These are phyloP conservation scores for Paecilomyces variotii DNA, from an alignment of 2,329 filamentous ascomycete genomes.

Conservation along the genomic window DNA sequence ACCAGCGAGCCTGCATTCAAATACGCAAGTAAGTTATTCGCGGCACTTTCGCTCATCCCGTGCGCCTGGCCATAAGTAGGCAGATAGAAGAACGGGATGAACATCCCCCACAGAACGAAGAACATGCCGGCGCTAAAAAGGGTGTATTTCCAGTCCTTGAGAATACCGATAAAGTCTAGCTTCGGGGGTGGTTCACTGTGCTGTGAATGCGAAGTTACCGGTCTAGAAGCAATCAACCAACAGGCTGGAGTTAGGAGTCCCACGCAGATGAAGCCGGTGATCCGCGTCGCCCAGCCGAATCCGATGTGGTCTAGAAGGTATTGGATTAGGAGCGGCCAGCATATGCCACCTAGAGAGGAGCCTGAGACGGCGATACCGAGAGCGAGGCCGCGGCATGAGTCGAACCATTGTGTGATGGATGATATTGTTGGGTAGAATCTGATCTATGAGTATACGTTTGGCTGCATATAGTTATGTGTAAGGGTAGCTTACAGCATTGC, in stretches of 20 bases:
- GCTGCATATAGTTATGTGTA: neutral
- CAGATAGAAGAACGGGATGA: neutral
- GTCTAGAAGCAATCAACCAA: neutral
- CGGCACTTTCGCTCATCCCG: neutral
- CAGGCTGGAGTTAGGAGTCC: neutral
- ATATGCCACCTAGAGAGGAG: neutral
- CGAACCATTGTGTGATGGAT: neutral
- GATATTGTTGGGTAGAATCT: neutral
- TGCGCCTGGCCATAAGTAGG: neutral
- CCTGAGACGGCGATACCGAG: neutral
- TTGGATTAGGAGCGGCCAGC: neutral
- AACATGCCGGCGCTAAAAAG: neutral
- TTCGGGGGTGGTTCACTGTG: neutral
- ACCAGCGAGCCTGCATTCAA: neutral
- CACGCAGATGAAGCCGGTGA: neutral
- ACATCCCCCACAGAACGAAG: neutral
- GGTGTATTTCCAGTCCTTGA: neutral
- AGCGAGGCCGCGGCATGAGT: neutral
- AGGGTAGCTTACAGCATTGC: constrained; percentile 1
- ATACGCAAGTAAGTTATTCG: neutral
- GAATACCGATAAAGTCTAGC: neutral
- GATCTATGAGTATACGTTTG: neutral
- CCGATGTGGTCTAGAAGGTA: neutral
- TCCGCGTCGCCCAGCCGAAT: neutral
- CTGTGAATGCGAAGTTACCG: neutral